Percentiles rank a stretch among this genome's conserved stretches.
Conservation (phyloP, 768 basidiomycete species). For the Lactifluus piperatus region DNA sequence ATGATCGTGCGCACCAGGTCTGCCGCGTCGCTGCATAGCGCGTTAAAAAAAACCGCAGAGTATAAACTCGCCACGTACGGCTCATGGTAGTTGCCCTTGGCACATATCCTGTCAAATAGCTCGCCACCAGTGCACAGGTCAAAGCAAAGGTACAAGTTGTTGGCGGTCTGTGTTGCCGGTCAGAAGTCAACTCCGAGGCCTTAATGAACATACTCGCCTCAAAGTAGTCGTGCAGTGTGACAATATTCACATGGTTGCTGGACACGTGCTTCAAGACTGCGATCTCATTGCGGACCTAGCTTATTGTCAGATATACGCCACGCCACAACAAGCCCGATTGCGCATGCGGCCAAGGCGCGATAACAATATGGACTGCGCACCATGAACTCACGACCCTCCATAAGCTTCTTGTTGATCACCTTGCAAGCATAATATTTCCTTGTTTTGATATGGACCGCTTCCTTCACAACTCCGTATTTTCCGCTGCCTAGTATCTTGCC, state of each 20-base stretch:
- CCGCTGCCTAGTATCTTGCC: conserved; percentile 85
- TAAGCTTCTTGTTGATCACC: conserved; percentile 98
- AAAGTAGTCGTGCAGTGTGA: conserved; percentile 93
- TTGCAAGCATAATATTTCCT: conserved; percentile 97
- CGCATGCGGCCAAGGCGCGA: neutral
- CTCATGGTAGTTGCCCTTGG: conserved; percentile 95
- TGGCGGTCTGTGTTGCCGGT: conserved; percentile 51
- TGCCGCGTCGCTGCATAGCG: conserved; percentile 66
- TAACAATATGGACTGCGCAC: conserved; percentile 35
- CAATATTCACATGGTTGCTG: conserved; percentile 82
- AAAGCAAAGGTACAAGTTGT: conserved; percentile 91
- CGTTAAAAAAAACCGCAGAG: conserved; percentile 24
- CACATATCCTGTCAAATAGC: conserved; percentile 98
- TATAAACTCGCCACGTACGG: conserved; percentile 42
- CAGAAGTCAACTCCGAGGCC: neutral
- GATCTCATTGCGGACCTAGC: conserved; percentile 93
- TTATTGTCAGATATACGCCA: conserved; percentile 6
- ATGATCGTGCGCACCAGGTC: conserved; percentile 81
- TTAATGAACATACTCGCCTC: conserved; percentile 44
- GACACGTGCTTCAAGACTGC: conserved; percentile 90
- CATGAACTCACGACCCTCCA: conserved; percentile 98
- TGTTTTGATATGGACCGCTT: conserved; percentile 90
- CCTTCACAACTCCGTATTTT: conserved; percentile 92
- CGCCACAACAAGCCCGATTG: neutral
- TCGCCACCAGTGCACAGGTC: conserved; percentile 97